Conservation (phyloP, 2,329 filamentous ascomycete species). For the Fulvia fulva region DNA sequence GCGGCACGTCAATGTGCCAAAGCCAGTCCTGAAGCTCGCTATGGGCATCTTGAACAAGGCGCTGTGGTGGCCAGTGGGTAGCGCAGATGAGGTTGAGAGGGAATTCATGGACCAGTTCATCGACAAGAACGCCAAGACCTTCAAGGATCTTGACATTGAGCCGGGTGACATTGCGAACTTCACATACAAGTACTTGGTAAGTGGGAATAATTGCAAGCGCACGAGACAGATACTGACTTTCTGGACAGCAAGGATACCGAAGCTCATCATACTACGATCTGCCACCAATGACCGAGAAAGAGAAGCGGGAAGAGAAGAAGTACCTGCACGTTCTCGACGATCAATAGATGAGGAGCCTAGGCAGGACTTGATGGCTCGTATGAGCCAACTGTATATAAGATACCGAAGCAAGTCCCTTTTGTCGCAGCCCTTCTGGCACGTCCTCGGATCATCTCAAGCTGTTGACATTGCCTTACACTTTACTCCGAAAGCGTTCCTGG, state of each 20-base stretch:
- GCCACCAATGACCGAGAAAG: conserved; percentile 88
- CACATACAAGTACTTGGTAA: conserved; percentile 90
- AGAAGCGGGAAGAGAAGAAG: conserved; percentile 92
- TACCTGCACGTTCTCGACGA: conserved; percentile 92
- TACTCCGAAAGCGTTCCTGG: too few species aligned
- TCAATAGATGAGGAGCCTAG: conserved; percentile 52
- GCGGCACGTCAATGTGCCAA: conserved; percentile 87
- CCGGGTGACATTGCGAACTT: conserved; percentile 80
- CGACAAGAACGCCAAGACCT: conserved; percentile 87
- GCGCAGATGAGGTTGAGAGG: conserved; percentile 80
- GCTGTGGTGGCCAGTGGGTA: conserved; percentile 85
- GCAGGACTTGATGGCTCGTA: too few species aligned
- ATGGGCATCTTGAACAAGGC: conserved; percentile 72
- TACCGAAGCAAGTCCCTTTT: too few species aligned
- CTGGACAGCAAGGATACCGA: conserved; percentile 76
- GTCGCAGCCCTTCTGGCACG: too few species aligned
- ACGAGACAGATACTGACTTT: conserved; percentile 32
- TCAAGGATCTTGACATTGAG: conserved; percentile 87
- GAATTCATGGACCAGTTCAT: conserved; percentile 93
- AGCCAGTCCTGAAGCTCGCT: conserved; percentile 69
- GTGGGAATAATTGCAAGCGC: conserved; percentile 33
- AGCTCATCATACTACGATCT: conserved; percentile 87
- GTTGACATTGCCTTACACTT: too few species aligned
- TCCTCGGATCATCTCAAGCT: too few species aligned
- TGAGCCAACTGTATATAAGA: too few species aligned